Conservation (phyloP, 2,329 filamentous ascomycete genomes). For the Pseudogymnoascus sp. region DNA sequence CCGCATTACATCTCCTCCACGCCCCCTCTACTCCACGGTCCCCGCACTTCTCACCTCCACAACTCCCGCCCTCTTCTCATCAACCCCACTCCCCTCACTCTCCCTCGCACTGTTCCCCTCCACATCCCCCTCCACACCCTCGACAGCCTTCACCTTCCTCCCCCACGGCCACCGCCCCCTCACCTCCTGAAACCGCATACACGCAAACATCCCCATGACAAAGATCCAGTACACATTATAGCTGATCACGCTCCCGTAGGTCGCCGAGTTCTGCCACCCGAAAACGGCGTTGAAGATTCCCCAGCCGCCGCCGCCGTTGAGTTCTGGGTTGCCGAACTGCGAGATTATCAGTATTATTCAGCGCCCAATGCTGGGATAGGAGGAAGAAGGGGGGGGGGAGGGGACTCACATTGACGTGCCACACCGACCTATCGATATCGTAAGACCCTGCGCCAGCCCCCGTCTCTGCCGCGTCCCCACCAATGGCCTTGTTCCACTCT, state of each 20-base stretch:
- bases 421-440: slow-evolving; percentile 68
- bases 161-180: slow-evolving; percentile 23
- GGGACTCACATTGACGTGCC: slow-evolving; percentile 66
- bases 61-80: background rate
- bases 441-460: slow-evolving; percentile 67
- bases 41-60: background rate
- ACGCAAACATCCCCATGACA: slow-evolving; percentile 55
- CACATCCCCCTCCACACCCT: background rate
- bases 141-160: background rate
- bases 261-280: slow-evolving; percentile 83
- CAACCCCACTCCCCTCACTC: background rate
- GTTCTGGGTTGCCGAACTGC: slow-evolving; percentile 67
- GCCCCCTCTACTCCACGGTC: background rate
- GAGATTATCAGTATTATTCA: no score
- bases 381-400: background rate
- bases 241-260: slow-evolving; percentile 75
- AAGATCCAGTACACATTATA: slow-evolving; percentile 84
- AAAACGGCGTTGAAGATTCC: slow-evolving; percentile 80
- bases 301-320: slow-evolving; percentile 71
- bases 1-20: no score
- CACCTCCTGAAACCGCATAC: slow-evolving; percentile 59
- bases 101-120: background rate
- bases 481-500: slow-evolving; percentile 45
- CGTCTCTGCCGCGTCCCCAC: slow-evolving; percentile 49
- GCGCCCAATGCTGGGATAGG: no score